Percentiles rank a stretch among this genome's conserved stretches.
Evolutionary conservation across 2,329 filamentous ascomycete species (phyloP).

Genomic region (Aspergillus sp.): DNA sequence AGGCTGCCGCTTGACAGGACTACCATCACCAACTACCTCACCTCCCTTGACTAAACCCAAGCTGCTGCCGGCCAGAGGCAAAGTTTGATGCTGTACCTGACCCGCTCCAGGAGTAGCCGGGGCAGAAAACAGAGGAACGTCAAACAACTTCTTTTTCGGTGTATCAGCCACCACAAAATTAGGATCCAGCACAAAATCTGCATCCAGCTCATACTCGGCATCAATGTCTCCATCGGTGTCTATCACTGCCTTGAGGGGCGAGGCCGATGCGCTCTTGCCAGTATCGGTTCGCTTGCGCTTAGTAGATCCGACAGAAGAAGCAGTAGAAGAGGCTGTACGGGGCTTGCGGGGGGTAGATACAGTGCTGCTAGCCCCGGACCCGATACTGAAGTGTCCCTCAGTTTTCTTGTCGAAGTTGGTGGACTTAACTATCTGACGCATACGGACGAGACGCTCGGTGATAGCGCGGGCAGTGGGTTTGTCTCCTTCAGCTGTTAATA

Average conservation of each 20-base stretch:
- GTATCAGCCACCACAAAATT: neutral
- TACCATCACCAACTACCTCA: neutral
- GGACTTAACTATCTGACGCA: conserved; percentile 27
- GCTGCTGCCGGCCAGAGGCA: neutral
- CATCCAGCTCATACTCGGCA: neutral
- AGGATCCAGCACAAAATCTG: neutral
- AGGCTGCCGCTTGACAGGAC: neutral
- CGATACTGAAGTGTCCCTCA: conserved; percentile 16
- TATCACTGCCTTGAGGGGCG: neutral
- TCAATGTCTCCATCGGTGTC: neutral
- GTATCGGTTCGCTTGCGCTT: conserved; percentile 19
- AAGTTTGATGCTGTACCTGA: neutral
- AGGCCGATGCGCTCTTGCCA: neutral
- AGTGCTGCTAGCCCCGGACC: neutral
- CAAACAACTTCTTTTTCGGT: neutral
- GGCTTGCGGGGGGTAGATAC: conserved; percentile 14
- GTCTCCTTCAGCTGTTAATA: conserved; percentile 10
- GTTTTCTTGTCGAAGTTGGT: neutral
- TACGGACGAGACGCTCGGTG: conserved; percentile 37
- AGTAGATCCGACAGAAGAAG: conserved; percentile 14
- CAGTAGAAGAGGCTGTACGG: conserved; percentile 3
- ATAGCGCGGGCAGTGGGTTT: conserved; percentile 42
- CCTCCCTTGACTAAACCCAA: neutral
- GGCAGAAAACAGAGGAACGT: neutral
- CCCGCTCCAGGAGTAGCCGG: neutral